Evolutionary conservation across 345 rosid genomes (phyloP).

Genomic region (Hibiscus syriacus): DNA sequence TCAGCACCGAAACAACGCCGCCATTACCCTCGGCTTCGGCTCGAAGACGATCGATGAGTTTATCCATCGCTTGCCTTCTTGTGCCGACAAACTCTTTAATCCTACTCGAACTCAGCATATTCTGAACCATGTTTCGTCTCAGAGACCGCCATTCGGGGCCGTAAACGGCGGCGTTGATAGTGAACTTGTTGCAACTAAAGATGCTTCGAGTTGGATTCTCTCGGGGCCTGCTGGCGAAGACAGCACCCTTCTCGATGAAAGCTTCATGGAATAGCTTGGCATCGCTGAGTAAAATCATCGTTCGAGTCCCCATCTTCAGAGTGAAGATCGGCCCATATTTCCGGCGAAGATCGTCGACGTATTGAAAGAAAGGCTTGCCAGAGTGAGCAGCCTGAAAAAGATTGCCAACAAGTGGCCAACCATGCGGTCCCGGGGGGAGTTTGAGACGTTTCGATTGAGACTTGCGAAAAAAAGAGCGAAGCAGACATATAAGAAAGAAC

Average conservation of each 20-base stretch:
- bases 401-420: slow-evolving; percentile 88
- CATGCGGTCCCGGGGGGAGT: slow-evolving; percentile 86
- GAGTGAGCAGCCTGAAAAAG: slow-evolving; percentile 70
- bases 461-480: slow-evolving; percentile 25
- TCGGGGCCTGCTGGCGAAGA: slow-evolving; percentile 57
- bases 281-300: slow-evolving; percentile 60
- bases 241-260: slow-evolving; percentile 48
- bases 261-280: slow-evolving; percentile 69
- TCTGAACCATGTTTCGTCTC: slow-evolving; percentile 87
- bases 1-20: slow-evolving; percentile 54
- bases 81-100: slow-evolving; percentile 48
- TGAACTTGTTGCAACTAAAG: slow-evolving; percentile 87
- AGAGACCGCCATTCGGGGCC: slow-evolving; percentile 86
- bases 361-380: slow-evolving; percentile 65
- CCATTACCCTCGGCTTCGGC: slow-evolving; percentile 34
- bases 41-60: slow-evolving; percentile 36
- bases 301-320: slow-evolving; percentile 71
- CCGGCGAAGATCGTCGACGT: slow-evolving; percentile 42
- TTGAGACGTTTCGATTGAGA: slow-evolving; percentile 29
- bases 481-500: slow-evolving; percentile 24
- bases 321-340: slow-evolving; percentile 68
- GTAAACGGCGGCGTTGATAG: slow-evolving; percentile 71
- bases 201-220: slow-evolving; percentile 80
- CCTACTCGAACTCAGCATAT: slow-evolving; percentile 66
- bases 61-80: slow-evolving; percentile 62